phyloP scores from a whole-genome alignment of 2,329 filamentous ascomycete genomes.

The Decorospora gaudefroyi region DNA sequence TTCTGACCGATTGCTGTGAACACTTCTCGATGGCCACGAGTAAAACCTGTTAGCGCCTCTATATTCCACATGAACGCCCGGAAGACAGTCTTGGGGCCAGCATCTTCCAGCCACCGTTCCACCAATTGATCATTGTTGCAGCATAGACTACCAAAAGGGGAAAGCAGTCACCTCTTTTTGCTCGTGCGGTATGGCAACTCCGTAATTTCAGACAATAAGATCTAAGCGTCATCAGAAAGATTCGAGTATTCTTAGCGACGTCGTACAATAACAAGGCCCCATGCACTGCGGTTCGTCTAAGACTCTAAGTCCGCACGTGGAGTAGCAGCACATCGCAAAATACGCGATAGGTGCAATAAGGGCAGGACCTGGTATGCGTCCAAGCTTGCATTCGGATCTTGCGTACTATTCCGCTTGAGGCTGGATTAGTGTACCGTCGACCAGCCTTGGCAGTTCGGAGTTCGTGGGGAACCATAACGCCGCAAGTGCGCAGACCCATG shows the following conservation, averaged over 20 bases:
- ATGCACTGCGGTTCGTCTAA: conserved; percentile 2
- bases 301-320: conserved; percentile 17
- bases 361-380: conserved; percentile 2
- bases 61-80: neutral
- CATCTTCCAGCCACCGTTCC: neutral
- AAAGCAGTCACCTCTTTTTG: conserved; percentile 1
- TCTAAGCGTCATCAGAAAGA: conserved; percentile 22
- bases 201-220: neutral
- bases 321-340: conserved; percentile 1
- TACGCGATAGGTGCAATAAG: conserved; percentile 2
- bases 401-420: conserved; percentile 1
- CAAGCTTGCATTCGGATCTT: conserved; percentile 19
- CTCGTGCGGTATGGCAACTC: conserved; percentile 2
- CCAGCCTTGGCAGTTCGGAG: conserved; percentile 30
- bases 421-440: conserved; percentile 17
- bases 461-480: conserved; percentile 43
- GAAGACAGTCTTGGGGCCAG: conserved; percentile 2
- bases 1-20: neutral
- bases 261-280: conserved; percentile 9
- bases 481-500: conserved; percentile 1
- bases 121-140: too few relatives aligned
- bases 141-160: too few relatives aligned
- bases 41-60: neutral
- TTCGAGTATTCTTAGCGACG: conserved; percentile 6
- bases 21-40: neutral